Evolutionary conservation across 2,329 filamentous ascomycete species (phyloP), one percentile per base, ranked within the genome.

Genomic region (Cytospora piceicola): DNA sequence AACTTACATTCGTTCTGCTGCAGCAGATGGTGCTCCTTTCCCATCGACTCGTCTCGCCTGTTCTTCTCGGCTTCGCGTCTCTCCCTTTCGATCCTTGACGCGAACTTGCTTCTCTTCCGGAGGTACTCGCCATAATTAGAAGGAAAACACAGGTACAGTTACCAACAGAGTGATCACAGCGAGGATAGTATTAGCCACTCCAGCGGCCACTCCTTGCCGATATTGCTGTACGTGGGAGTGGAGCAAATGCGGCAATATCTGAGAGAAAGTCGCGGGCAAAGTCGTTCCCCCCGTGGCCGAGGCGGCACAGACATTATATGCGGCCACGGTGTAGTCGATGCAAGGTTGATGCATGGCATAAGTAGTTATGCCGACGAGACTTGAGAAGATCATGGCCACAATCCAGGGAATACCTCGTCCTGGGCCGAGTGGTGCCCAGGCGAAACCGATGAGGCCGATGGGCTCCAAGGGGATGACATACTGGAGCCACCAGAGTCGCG

Each of bases 281-380:
- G 20, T 86, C 88, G 70, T 90, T 34, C 66, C 66, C 1, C 88
- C 88, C 0, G 87, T 89, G 0, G 88, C 88, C 0, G 86, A 89
- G 12, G 88, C 87, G 0, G 87, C 85, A 74, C 88, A 90, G 0
- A 84, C 83, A 0, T 87, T 88, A 71, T 90, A 90, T 2, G 87
- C 86, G 62, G 84, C 87, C 65, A 89, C 86, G 83, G 88, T 88
- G 73, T 89, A 89, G 71, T 89, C 87, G 69, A 90, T 88, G 2
- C 86, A 88, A 9, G 86, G 84, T 82, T 88, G 88, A 75, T 90
- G 89, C 59, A 88, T 88, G 20, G 78, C 76, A 66, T 82, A 84
- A 71, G 90, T 90, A 49, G 88, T 87, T 57, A 90, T 83, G 30
- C 86, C 88, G 46, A 90, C 84, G 42, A 88, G 77, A 7, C 80